Evolutionary conservation across 768 basidiomycete genomes (phyloP), one percentile per base, ranked within the genome.

Genomic region (Rubroboletus satanas): DNA sequence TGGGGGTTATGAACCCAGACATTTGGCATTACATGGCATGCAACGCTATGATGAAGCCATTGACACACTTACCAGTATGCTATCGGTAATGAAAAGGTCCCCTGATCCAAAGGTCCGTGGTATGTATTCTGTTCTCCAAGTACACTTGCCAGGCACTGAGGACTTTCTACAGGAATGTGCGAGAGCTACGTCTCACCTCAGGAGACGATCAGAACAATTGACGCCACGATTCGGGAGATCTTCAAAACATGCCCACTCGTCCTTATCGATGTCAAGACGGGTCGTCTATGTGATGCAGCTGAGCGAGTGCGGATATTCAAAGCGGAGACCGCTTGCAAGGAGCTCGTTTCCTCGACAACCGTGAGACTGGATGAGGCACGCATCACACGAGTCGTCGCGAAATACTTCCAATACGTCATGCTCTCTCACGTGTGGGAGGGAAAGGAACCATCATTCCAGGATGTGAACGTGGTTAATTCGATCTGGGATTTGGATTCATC

Each of bases 111-210:
- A 21, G 0, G 48, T 44, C 8, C 41, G 33, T 23, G 7, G 55
- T 56, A 38, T 6, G 55, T 43, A 17, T 29, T 5, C n/a, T 31
- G n/a, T 14, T 26, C 5, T 7, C 6, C 26, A 10, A 7, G 5
- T 17, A 21, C 4, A 17, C 9, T 4, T 11, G 29, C 7, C 35
- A 21, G 11, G 33, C 8, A 1, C 18, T 37, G 42, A 38, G 9
- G 17, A 28, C 18, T 4, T 23, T 21, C 21, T 31, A 11, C 36
- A 56, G 51, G 43, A 38, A 17, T 14, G 32, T 41, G 45, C 28
- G 23, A 47, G 5, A 45, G 23, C 37, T 55, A 51, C 28, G 32
- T 58, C 15, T 55, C 57, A 11, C 57, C 49, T 9, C 15, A 32
- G 8, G 9, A 36, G 18, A 58, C 41, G 5, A 44, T 39, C 10